Evolutionary conservation across 108 stramenopile genomes (phyloP), one percentile per base, ranked within the genome.

Genomic region (Aurantiochytrium sp.): DNA sequence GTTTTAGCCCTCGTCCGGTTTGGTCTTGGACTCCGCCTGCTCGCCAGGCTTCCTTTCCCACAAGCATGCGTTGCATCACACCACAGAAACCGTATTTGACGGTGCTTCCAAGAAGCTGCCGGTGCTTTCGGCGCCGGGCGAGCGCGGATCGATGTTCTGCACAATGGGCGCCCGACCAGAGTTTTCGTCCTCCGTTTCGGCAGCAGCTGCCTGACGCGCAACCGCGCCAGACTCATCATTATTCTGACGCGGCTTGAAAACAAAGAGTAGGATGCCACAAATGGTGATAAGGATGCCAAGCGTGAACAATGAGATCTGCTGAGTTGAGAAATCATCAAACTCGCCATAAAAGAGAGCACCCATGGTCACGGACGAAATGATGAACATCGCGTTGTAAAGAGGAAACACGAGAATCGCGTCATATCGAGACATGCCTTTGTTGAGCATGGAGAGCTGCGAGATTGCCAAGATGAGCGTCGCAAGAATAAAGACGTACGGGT

Each of bases 341-440:
- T 83, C 76, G 76, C 76, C 76, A 45, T 83, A 83, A 23, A 25
- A 83, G 10, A 83, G 76, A 6, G 76, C 76, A 23, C 76, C 76
- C 76, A 83, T 83, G 76, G 76, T 53, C 45, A 83, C 76, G 45
- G 49, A 53, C 10, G 51, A 12, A 18, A 83, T n/a, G 49, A 83
- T 83, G 51, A 45, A 83, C 76, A 53, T 53, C 12, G 76, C 76
- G 28, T 83, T 83, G 51, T 83, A 83, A 43, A 83, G 28, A 14
- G 76, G 76, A 53, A 83, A 83, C 1, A 83, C 76, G 23, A 83
- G 76, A 35, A 83, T 53, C 0, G 76, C 76, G 51, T 83, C 76
- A 45, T 83, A 83, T 12, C 76, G 45, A 6, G 49, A 53, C 76
- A 83, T 83, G 76, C 76, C 76, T 4, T 83, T 83, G 28, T 83